These are phyloP conservation scores for Paraphysoderma sedebokerense DNA, from an alignment of 371 early-diverging fungal genomes.

Conservation along the genomic window DNA sequence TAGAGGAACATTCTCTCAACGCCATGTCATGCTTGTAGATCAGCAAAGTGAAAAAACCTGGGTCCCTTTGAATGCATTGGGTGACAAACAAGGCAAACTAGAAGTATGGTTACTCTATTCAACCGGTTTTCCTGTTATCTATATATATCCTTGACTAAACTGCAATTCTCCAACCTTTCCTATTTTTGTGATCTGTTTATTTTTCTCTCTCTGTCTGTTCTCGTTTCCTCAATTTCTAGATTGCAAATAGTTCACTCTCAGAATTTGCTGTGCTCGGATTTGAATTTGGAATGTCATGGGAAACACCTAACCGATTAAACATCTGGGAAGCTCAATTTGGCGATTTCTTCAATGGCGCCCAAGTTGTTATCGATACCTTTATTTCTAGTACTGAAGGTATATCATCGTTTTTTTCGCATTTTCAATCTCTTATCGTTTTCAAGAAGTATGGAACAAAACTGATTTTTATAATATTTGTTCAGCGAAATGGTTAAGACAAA, in stretches of 20 bases:
- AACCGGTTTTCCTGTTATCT: too few species aligned
- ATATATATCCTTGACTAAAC: too few species aligned
- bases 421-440: not conserved
- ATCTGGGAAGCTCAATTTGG: constrained; percentile 99
- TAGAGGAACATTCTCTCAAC: constrained; percentile 92
- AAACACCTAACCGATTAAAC: constrained; percentile 58
- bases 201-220: too few species aligned
- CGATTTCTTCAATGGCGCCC: constrained; percentile 93
- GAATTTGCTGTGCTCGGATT: constrained; percentile 92
- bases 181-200: too few species aligned
- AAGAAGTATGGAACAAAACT: not conserved
- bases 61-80: constrained; percentile 64
- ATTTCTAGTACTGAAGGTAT: constrained; percentile 59
- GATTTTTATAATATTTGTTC: not conserved
- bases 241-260: constrained; percentile 75
- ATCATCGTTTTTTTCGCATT: constrained; percentile 1
- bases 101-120: too few species aligned
- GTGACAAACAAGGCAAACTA: constrained; percentile 29
- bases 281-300: constrained; percentile 82
- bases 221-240: too few species aligned
- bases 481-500: constrained; percentile 83
- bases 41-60: constrained; percentile 49
- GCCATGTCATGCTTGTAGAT: constrained; percentile 77
- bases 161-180: too few species aligned
- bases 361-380: constrained; percentile 87